phyloP scores from a whole-genome alignment of 2,329 filamentous ascomycete genomes.

The Botrytis medusae region DNA sequence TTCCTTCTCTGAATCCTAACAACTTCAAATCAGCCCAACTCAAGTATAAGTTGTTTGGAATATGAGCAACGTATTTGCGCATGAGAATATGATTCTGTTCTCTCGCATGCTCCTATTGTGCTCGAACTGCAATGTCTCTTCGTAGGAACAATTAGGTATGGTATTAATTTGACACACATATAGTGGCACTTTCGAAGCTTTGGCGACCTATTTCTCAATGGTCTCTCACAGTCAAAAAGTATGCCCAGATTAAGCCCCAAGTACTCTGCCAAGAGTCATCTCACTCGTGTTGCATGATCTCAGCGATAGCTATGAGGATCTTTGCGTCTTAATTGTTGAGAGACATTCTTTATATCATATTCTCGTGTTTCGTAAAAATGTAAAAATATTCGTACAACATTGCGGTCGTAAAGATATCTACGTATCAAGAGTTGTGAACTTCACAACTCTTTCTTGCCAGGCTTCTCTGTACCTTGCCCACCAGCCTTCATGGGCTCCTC shows the following conservation, averaged over 20 bases:
- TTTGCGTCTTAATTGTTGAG: slow-evolving; percentile 85
- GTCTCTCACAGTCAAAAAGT: slow-evolving; percentile 82
- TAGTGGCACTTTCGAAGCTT: slow-evolving; percentile 90
- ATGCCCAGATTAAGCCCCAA: slow-evolving; percentile 73
- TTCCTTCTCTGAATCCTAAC: not conserved
- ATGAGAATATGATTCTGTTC: not conserved
- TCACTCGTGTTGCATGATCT: slow-evolving; percentile 91
- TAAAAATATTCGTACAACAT: not conserved
- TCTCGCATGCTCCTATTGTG: not conserved
- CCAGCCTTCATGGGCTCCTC: slow-evolving; percentile 36
- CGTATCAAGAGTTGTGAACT: not conserved
- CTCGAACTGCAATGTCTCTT: not conserved
- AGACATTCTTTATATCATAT: slow-evolving; percentile 53
- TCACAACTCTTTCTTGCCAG: slow-evolving; percentile 55
- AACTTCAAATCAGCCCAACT: not conserved
- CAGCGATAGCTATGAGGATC: slow-evolving; percentile 72
- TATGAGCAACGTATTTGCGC: not conserved
- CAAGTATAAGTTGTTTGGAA: not conserved
- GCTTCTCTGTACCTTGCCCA: slow-evolving; percentile 37
- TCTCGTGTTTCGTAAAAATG: not conserved
- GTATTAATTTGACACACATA: slow-evolving; percentile 15
- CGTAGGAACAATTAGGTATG: not conserved
- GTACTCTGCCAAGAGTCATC: slow-evolving; percentile 85
- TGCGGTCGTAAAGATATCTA: not conserved
- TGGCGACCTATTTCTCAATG: slow-evolving; percentile 65